A percentile compares a stretch with the other conserved stretches of the same genome.
Conservation (phyloP, 1,284 basidiomycete species). For the Tilletiaria anomala region DNA sequence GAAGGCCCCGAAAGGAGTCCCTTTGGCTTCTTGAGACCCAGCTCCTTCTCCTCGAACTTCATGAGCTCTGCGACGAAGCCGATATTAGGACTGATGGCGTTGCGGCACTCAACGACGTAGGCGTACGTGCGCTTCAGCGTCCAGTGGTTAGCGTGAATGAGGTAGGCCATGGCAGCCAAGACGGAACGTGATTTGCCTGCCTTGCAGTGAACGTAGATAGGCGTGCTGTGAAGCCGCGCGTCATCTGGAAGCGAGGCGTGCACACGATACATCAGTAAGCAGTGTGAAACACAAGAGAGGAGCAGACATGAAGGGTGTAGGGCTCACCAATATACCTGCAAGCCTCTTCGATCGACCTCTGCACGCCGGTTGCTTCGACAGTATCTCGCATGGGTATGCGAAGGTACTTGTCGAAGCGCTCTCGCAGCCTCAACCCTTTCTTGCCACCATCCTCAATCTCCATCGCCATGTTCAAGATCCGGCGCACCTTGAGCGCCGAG, state of each 20-base stretch:
- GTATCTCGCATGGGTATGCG: no score
- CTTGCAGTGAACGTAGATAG: no score
- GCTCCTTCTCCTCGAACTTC: conserved; percentile 74
- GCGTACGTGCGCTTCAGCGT: conserved; percentile 74
- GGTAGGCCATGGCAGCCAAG: conserved; percentile 90
- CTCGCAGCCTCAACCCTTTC: conserved; percentile 5
- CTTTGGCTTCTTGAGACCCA: neutral
- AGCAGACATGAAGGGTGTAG: no score
- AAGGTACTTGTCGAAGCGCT: conserved; percentile 59
- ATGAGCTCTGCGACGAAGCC: conserved; percentile 94
- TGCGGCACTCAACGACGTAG: conserved; percentile 75
- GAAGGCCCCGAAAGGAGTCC: neutral
- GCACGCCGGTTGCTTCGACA: no score
- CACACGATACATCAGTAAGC: no score
- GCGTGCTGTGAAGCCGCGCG: no score
- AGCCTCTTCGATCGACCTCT: no score
- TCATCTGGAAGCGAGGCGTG: no score
- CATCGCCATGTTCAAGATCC: conserved; percentile 76
- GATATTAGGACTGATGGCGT: conserved; percentile 91
- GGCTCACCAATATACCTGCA: no score
- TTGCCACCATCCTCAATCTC: conserved; percentile 44
- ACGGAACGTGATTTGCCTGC: conserved; percentile 90
- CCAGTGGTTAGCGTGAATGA: conserved; percentile 94
- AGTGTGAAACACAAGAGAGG: no score
- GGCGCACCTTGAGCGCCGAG: conserved; percentile 58